These are phyloP conservation scores for Thalia dealbata DNA, from an alignment of 176 grass and related monocot species.

Conservation along the genomic window DNA sequence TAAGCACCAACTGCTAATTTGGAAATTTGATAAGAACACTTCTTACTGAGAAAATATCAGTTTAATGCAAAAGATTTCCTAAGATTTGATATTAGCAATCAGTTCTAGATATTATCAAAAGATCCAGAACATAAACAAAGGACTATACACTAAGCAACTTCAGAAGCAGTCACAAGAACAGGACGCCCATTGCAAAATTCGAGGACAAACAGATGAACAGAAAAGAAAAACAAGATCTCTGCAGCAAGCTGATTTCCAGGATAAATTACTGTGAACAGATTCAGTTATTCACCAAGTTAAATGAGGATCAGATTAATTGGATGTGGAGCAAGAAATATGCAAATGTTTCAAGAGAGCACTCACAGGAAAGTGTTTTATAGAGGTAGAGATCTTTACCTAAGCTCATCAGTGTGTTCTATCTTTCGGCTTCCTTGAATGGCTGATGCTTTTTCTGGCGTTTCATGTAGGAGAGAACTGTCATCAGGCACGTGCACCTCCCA, in stretches of 20 bases:
- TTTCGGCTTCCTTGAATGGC: conserved; percentile 82
- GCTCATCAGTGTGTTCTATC: conserved; percentile 60
- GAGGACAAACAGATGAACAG: too few species aligned
- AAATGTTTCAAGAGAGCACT: neutral
- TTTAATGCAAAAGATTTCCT: too few species aligned
- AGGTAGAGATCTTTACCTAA: conserved; percentile 36
- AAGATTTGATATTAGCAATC: too few species aligned
- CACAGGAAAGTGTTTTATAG: neutral
- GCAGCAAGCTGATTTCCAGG: neutral
- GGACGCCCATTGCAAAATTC: too few species aligned
- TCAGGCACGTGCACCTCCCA: conserved; percentile 33
- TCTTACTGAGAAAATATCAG: too few species aligned
- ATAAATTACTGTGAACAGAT: neutral
- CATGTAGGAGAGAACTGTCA: conserved; percentile 63
- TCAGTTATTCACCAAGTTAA: neutral
- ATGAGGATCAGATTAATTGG: neutral
- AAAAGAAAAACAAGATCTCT: neutral
- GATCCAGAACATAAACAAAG: too few species aligned
- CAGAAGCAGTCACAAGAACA: neutral
- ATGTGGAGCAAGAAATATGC: neutral
- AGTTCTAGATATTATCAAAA: too few species aligned
- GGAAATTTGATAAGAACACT: too few species aligned
- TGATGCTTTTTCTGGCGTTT: conserved; percentile 50
- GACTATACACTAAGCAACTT: neutral
- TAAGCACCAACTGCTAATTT: too few species aligned